Evolutionary conservation across 257 asterid species (phyloP).

Genomic region (Solanum ossicruentum): DNA sequence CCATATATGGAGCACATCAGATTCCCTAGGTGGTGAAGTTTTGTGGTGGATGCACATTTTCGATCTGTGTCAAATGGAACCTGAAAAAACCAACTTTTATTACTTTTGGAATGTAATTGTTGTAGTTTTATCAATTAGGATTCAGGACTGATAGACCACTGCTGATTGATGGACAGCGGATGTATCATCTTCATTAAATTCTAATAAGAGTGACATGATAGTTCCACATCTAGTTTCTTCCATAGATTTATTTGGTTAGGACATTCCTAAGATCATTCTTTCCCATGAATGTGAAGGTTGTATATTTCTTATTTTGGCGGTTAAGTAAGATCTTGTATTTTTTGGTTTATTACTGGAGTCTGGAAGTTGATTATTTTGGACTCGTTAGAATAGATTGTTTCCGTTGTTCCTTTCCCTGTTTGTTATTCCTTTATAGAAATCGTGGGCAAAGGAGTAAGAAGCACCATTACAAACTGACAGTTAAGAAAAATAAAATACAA

Average conservation of each 20-base stretch:
- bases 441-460: background rate
- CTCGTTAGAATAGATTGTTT: background rate
- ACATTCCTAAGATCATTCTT: background rate
- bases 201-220: constrained; percentile 31
- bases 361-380: background rate
- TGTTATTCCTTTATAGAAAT: background rate
- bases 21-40: constrained; percentile 21
- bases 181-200: constrained; percentile 33
- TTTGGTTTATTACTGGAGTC: background rate
- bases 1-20: constrained; percentile 12
- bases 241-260: background rate
- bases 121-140: constrained; percentile 53
- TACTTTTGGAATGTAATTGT: constrained; percentile 33
- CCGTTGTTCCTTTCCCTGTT: background rate
- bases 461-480: background rate
- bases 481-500: background rate
- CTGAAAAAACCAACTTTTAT: constrained; percentile 7
- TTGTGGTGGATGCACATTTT: constrained; percentile 12
- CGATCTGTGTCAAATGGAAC: constrained; percentile 17
- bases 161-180: constrained; percentile 23
- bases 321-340: background rate
- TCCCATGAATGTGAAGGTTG: background rate
- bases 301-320: background rate
- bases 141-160: constrained; percentile 47
- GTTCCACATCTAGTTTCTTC: constrained; percentile 1